Conservation (phyloP, 148 eudicot genomes). For the Cornus suecica region DNA sequence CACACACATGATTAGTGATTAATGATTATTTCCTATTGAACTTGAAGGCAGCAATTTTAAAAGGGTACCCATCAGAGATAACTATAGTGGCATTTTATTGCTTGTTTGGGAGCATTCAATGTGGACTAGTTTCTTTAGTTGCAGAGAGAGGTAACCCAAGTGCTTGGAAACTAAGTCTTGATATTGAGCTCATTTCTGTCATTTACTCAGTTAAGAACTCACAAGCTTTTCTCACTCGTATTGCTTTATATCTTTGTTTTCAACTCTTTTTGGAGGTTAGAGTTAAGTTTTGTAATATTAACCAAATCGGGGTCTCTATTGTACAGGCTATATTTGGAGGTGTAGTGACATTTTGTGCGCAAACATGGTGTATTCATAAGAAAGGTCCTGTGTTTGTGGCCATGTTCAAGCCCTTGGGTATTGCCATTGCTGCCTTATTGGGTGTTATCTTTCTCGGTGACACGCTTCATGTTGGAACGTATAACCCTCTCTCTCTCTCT, state of each 20-base stretch:
- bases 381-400: slow-evolving; percentile 52
- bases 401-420: slow-evolving; percentile 47
- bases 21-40: not conserved
- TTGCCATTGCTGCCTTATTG: slow-evolving; percentile 40
- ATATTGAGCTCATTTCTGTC: slow-evolving; percentile 37
- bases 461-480: slow-evolving; percentile 33
- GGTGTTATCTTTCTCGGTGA: slow-evolving; percentile 43
- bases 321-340: slow-evolving; percentile 35
- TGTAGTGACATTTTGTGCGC: slow-evolving; percentile 17
- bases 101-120: slow-evolving; percentile 46
- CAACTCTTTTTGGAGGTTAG: not conserved
- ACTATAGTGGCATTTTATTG: slow-evolving; percentile 51
- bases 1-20: not conserved
- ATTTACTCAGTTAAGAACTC: slow-evolving; percentile 43
- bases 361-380: slow-evolving; percentile 45
- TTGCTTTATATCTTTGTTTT: not conserved
- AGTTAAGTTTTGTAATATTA: not conserved
- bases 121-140: slow-evolving; percentile 26
- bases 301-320: not conserved
- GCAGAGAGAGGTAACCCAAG: slow-evolving; percentile 27
- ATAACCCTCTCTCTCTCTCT: not conserved
- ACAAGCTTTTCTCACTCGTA: not conserved
- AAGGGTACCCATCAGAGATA: slow-evolving; percentile 44
- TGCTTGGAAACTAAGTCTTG: slow-evolving; percentile 37
- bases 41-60: slow-evolving; percentile 47